These are phyloP conservation scores for Zygotorulaspora danielsina DNA, from an alignment of 805 yeast species.

Conservation along the genomic window DNA sequence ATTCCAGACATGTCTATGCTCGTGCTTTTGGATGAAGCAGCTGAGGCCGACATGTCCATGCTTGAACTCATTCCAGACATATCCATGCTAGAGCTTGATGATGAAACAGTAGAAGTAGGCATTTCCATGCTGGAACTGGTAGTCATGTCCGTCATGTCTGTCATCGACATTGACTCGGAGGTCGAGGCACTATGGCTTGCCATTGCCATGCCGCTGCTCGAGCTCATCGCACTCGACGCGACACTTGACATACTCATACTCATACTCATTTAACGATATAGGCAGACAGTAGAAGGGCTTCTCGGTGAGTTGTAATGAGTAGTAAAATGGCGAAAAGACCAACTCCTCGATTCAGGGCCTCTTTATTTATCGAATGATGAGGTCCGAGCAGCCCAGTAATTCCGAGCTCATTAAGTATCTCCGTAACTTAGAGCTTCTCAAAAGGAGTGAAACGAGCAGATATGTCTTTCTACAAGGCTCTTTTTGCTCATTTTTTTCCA, in stretches of 20 bases:
- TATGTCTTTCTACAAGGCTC: constrained; percentile 8
- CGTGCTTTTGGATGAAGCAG: constrained; percentile 8
- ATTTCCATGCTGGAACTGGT: constrained; percentile 4
- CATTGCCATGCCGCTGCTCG: constrained; percentile 3
- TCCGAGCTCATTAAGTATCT: no score
- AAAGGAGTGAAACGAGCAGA: neutral
- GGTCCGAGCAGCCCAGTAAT: no score
- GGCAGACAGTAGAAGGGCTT: no score
- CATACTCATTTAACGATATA: neutral
- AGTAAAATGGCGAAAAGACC: no score
- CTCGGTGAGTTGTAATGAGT: no score
- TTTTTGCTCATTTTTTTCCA: constrained; percentile 7
- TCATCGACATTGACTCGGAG: constrained; percentile 7
- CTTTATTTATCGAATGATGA: no score
- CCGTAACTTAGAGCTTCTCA: no score
- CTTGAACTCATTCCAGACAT: constrained; percentile 5
- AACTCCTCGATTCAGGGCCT: no score
- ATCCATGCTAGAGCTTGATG: constrained; percentile 7
- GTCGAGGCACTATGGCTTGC: constrained; percentile 7
- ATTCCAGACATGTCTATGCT: constrained; percentile 9
- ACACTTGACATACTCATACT: constrained; percentile 10
- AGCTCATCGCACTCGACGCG: constrained; percentile 10
- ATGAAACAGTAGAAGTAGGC: constrained; percentile 7
- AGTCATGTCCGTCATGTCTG: no score
- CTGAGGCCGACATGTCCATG: constrained; percentile 13